Evolutionary conservation across 352 stramenopile genomes (phyloP).

Genomic region (Globisporangium echinulatum): DNA sequence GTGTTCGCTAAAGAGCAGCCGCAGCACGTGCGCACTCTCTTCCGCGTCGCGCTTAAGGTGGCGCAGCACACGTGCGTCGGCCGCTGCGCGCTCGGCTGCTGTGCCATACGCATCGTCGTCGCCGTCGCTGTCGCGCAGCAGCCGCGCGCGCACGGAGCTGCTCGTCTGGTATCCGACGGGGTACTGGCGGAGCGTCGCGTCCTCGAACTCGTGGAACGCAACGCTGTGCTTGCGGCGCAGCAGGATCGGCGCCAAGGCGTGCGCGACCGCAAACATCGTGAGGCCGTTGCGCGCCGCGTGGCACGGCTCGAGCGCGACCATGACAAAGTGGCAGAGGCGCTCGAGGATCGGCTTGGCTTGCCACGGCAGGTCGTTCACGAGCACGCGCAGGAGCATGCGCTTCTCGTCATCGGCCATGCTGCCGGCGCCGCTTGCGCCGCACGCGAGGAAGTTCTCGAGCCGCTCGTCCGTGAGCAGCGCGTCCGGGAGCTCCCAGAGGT

Average conservation of each 20-base stretch:
- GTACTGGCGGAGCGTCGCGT: slow-evolving; percentile 62
- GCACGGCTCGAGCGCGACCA: slow-evolving; percentile 47
- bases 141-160: slow-evolving; percentile 38
- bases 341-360: slow-evolving; percentile 73
- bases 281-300: slow-evolving; percentile 66
- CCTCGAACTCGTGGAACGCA: slow-evolving; percentile 71
- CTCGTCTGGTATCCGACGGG: slow-evolving; percentile 58
- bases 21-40: slow-evolving; percentile 57
- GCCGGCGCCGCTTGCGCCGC: slow-evolving; percentile 21
- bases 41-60: slow-evolving; percentile 59
- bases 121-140: slow-evolving; percentile 40
- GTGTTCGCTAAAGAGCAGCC: slow-evolving; percentile 60
- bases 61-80: slow-evolving; percentile 36
- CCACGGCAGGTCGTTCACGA: slow-evolving; percentile 81
- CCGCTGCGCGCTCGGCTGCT: slow-evolving; percentile 23
- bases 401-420: slow-evolving; percentile 50
- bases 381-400: slow-evolving; percentile 47
- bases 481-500: slow-evolving; percentile 80
- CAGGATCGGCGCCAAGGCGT: slow-evolving; percentile 58
- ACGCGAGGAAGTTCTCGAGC: slow-evolving; percentile 63
- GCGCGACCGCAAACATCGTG: slow-evolving; percentile 56
- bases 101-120: slow-evolving; percentile 34
- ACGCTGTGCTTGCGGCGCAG: slow-evolving; percentile 40
- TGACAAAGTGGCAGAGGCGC: slow-evolving; percentile 57
- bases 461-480: slow-evolving; percentile 67